A percentile compares a stretch with the other conserved stretches of the same genome.
These are phyloP conservation scores for Hamamelis virginiana DNA, from an alignment of 164 flowering plant species.

Conservation along the genomic window DNA sequence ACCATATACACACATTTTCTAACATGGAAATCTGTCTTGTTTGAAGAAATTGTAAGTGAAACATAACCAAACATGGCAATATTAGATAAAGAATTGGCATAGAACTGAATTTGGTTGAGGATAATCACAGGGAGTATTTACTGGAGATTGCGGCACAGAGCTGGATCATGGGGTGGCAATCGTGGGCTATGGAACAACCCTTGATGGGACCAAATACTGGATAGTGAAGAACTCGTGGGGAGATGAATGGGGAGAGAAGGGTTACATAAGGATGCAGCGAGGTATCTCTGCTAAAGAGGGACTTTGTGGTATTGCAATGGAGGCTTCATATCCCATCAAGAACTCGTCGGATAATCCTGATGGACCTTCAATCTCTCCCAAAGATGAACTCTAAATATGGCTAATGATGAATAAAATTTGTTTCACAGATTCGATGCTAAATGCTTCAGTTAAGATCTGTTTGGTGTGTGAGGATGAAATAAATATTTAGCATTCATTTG, in stretches of 20 bases:
- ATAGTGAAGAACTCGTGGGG: constrained; percentile 97
- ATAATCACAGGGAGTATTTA: constrained; percentile 71
- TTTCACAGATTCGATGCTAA: neutral
- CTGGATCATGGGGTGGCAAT: constrained; percentile 81
- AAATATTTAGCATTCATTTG: neutral
- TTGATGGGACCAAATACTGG: constrained; percentile 88
- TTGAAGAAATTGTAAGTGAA: no score
- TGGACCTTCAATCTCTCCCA: constrained; percentile 20
- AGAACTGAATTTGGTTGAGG: neutral
- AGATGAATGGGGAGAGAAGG: constrained; percentile 82
- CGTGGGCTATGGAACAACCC: constrained; percentile 78
- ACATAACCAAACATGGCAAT: no score
- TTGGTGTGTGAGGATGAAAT: neutral
- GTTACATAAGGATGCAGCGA: constrained; percentile 79
- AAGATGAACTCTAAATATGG: constrained; percentile 57
- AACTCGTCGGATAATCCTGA: constrained; percentile 35
- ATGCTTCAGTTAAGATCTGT: neutral
- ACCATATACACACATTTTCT: no score
- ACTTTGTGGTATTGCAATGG: constrained; percentile 83
- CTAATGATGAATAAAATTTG: neutral
- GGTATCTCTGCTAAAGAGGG: constrained; percentile 52
- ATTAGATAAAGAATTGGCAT: neutral
- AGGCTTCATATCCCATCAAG: constrained; percentile 83
- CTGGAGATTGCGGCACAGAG: constrained; percentile 63
- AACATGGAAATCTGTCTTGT: no score